Evolutionary conservation across 768 basidiomycete genomes (phyloP).

Genomic region (Podaxis sp.): DNA sequence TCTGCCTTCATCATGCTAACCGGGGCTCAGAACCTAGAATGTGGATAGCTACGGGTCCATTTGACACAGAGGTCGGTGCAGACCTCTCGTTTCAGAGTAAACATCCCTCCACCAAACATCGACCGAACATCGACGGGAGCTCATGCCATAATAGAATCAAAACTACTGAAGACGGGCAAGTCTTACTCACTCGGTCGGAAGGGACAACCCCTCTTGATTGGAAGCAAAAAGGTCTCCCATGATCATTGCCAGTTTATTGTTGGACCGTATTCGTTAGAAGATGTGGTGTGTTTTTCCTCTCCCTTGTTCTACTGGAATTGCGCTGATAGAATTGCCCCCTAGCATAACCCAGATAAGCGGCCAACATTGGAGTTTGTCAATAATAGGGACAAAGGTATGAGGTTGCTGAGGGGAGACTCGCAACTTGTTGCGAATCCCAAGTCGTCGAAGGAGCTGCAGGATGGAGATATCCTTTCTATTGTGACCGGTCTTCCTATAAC

Average conservation of each 20-base stretch:
- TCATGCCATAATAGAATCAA: constrained; percentile 31
- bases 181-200: constrained; percentile 60
- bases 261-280: constrained; percentile 46
- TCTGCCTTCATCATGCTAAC: background rate
- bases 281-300: constrained; percentile 49
- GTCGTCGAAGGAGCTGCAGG: constrained; percentile 42
- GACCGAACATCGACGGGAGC: background rate
- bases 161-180: constrained; percentile 62
- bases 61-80: constrained; percentile 40
- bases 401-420: constrained; percentile 38
- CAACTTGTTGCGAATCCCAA: constrained; percentile 34
- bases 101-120: constrained; percentile 16
- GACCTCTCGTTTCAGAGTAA: constrained; percentile 42
- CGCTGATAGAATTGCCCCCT: background rate
- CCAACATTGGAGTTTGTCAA: constrained; percentile 52
- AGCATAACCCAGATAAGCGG: constrained; percentile 50
- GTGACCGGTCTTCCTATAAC: constrained; percentile 39
- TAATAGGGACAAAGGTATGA: constrained; percentile 46
- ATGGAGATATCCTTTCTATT: constrained; percentile 54
- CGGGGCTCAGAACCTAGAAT: constrained; percentile 27
- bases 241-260: constrained; percentile 61
- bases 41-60: constrained; percentile 59
- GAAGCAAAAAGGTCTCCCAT: constrained; percentile 64
- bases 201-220: constrained; percentile 48
- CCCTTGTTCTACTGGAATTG: background rate